Conservation (phyloP, 1,284 basidiomycete species). For the Chiua sp. region DNA sequence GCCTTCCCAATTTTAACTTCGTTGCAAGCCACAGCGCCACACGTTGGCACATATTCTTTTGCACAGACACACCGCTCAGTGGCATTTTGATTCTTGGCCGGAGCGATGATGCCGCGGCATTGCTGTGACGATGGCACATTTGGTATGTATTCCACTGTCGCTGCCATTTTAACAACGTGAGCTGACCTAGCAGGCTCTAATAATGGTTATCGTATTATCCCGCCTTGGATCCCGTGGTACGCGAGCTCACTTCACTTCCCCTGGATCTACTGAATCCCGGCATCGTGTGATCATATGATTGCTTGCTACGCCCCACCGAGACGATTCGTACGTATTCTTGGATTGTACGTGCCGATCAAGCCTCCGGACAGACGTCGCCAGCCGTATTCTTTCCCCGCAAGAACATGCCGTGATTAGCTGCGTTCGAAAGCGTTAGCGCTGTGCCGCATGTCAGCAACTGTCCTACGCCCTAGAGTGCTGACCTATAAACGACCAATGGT, state of each 20-base stretch:
- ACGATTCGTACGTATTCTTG: neutral
- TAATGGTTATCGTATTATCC: neutral
- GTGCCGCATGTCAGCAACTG: neutral
- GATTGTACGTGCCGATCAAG: neutral
- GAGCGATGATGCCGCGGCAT: too few species aligned
- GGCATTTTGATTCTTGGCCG: too few species aligned
- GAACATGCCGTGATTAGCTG: neutral
- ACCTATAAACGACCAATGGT: conserved; percentile 25
- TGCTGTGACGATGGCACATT: neutral
- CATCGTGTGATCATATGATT: neutral
- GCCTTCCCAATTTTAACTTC: too few species aligned
- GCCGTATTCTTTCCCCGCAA: neutral
- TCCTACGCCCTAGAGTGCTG: neutral
- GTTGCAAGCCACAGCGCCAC: too few species aligned
- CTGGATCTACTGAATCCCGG: neutral
- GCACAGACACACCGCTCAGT: too few species aligned
- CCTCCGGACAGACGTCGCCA: neutral
- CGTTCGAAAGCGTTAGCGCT: neutral
- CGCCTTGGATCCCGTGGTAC: too few species aligned
- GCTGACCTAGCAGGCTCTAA: neutral
- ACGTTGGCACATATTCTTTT: too few species aligned
- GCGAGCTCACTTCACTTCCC: too few species aligned
- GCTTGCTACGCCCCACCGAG: neutral
- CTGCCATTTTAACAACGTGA: neutral
- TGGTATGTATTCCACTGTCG: neutral